Evolutionary conservation across 371 early-diverging fungal genomes (phyloP).

Genomic region (Catenaria anguillulae): DNA sequence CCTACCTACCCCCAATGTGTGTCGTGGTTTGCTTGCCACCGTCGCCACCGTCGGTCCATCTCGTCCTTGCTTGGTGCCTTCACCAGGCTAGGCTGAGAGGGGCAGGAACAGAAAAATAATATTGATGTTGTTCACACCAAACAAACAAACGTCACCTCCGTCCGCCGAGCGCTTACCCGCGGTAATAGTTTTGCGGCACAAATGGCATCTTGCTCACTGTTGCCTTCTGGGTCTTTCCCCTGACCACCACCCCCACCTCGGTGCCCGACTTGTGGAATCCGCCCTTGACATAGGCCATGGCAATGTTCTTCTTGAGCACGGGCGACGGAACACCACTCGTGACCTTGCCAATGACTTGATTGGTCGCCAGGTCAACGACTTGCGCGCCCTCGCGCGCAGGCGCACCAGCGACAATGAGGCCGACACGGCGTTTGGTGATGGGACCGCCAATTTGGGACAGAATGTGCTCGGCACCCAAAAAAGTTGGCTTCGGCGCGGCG

Average conservation of each 20-base stretch:
- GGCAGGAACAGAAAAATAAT: no score
- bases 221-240: slow-evolving; percentile 66
- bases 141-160: no score
- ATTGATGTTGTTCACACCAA: no score
- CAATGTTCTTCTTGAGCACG: slow-evolving; percentile 83
- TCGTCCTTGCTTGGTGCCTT: no score
- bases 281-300: slow-evolving; percentile 85
- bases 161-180: no score
- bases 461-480: slow-evolving; percentile 74
- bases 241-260: slow-evolving; percentile 71
- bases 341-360: slow-evolving; percentile 42
- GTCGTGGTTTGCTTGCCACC: no score
- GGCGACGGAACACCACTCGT: slow-evolving; percentile 93
- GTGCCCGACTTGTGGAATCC: slow-evolving; percentile 80
- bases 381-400: slow-evolving; percentile 58
- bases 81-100: no score
- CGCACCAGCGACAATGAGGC: slow-evolving; percentile 82
- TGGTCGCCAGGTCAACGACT: not conserved
- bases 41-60: no score
- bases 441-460: slow-evolving; percentile 75
- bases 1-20: no score
- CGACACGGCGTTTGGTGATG: slow-evolving; percentile 65
- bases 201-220: slow-evolving; percentile 91
- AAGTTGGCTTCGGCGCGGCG: slow-evolving; percentile 81
- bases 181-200: slow-evolving; percentile 64